phyloP scores from a whole-genome alignment of 2,329 filamentous ascomycete genomes.

The Colletotrichum kahawae region DNA sequence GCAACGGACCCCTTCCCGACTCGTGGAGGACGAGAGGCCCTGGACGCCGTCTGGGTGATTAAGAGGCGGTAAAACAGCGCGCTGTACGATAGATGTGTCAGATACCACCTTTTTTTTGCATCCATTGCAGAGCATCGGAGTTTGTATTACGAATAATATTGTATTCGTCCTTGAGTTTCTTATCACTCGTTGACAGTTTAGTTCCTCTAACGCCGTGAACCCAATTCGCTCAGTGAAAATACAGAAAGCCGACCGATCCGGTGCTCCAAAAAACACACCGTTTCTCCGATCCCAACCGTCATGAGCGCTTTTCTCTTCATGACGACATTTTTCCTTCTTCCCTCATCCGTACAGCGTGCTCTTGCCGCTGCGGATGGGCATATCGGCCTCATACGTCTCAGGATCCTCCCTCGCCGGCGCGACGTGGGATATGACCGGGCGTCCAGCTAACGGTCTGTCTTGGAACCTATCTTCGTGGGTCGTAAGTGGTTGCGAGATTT shows the following conservation, averaged over 20 bases:
- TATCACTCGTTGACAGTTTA: no score
- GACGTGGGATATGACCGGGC: background rate
- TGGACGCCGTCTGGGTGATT: constrained; percentile 64
- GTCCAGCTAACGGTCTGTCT: constrained; percentile 27
- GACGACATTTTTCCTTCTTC: no score
- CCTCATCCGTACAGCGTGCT: constrained; percentile 35
- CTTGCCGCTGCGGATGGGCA: constrained; percentile 39
- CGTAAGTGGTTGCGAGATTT: constrained; percentile 34
- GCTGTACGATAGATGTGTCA: background rate
- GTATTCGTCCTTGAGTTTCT: background rate
- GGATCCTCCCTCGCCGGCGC: constrained; percentile 4
- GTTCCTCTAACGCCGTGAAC: no score
- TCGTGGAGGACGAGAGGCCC: constrained; percentile 68
- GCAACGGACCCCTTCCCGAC: constrained; percentile 60
- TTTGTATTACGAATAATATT: constrained; percentile 20
- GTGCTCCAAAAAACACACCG: no score
- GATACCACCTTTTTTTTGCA: background rate
- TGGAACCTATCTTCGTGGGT: constrained; percentile 30
- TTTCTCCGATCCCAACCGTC: no score
- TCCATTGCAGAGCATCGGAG: background rate
- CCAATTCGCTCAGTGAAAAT: no score
- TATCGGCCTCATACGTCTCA: constrained; percentile 26
- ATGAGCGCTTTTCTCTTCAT: no score
- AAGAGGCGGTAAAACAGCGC: background rate
- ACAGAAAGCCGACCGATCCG: no score